Evolutionary conservation across 202 grass and related monocot species (phyloP).

Genomic region (Elaeis oleifera): DNA sequence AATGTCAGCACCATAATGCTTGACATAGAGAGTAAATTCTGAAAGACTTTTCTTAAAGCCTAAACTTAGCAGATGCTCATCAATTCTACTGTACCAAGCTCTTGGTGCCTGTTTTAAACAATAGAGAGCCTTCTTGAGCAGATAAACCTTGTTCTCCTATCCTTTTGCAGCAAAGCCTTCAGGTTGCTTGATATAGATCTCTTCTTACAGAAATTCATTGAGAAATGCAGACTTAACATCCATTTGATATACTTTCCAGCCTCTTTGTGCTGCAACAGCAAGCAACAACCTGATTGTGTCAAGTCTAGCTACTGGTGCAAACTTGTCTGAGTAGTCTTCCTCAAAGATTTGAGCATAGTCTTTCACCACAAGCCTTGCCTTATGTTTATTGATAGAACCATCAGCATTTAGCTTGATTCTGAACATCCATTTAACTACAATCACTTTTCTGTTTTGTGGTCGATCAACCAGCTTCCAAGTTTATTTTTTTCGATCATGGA

Average conservation of each 20-base stretch:
- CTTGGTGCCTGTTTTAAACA: no score
- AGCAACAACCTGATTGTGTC: neutral
- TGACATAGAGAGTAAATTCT: no score
- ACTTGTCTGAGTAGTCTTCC: neutral
- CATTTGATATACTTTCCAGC: conserved; percentile 6
- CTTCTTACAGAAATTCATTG: conserved; percentile 13
- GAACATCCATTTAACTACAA: neutral
- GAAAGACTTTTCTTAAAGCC: no score
- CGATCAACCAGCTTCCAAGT: no score
- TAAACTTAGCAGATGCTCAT: no score
- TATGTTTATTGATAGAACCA: neutral
- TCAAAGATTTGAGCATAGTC: neutral
- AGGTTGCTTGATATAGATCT: conserved; percentile 25
- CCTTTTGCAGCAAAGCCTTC: neutral
- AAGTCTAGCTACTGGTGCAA: neutral
- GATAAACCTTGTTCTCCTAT: neutral
- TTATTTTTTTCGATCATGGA: no score
- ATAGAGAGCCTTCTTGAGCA: neutral
- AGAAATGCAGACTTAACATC: conserved; percentile 29
- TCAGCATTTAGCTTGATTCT: conserved; percentile 7
- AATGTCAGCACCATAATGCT: no score
- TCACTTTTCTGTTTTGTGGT: neutral
- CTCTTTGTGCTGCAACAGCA: neutral
- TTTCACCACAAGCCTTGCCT: conserved; percentile 1
- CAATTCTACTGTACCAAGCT: no score